phyloP scores from a whole-genome alignment of 345 rosid genomes.

The Theobroma cacao region DNA sequence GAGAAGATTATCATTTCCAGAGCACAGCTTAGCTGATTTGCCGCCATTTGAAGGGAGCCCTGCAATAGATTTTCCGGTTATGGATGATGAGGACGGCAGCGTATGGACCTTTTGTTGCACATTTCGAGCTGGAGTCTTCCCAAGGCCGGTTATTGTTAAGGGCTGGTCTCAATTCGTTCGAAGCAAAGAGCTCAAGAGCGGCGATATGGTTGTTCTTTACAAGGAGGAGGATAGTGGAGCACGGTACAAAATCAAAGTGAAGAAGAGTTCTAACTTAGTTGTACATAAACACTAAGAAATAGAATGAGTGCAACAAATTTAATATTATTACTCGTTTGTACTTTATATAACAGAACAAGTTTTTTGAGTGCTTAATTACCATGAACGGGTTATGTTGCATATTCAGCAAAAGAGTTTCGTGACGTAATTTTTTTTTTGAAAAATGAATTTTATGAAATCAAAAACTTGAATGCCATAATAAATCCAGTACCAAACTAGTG shows the following conservation, averaged over 20 bases:
- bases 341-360: no score
- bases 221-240: not conserved
- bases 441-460: no score
- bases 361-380: no score
- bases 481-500: no score
- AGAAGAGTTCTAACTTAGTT: no score
- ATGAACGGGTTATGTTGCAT: no score
- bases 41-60: not conserved
- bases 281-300: no score
- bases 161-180: not conserved
- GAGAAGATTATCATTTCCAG: not conserved
- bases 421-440: no score
- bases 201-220: not conserved
- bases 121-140: not conserved
- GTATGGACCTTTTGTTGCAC: not conserved
- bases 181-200: not conserved
- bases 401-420: no score
- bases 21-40: not conserved
- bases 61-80: not conserved
- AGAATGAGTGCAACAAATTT: no score
- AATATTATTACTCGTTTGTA: no score
- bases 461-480: no score
- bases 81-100: not conserved
- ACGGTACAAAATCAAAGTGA: not conserved
- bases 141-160: not conserved